Conservation (phyloP, 108 stramenopile genomes). For the Cyclotella distinguenda region DNA sequence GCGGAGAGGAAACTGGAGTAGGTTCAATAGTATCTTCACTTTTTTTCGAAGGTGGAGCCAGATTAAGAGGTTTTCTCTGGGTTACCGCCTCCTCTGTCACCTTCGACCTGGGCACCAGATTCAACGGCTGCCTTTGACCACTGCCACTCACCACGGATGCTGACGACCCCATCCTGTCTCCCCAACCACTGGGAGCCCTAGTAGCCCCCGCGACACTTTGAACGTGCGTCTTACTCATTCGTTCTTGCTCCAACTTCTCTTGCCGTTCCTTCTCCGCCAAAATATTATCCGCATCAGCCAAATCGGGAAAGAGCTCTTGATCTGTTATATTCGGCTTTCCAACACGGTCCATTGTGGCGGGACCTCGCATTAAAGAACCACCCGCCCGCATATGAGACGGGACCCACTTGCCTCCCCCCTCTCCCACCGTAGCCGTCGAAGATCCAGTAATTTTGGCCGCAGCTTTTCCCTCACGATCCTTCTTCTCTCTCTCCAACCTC, state of each 20-base stretch:
- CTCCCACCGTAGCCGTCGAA: constrained; percentile 32
- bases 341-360: constrained; percentile 27
- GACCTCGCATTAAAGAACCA: constrained; percentile 25
- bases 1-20: constrained; percentile 2
- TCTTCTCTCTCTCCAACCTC: constrained; percentile 68
- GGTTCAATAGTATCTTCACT: neutral
- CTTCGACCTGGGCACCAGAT: constrained; percentile 19
- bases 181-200: constrained; percentile 60
- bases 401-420: constrained; percentile 61
- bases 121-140: constrained; percentile 23
- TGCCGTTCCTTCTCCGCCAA: constrained; percentile 66
- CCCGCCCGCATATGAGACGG: constrained; percentile 54
- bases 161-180: constrained; percentile 19
- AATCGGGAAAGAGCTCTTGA: constrained; percentile 84
- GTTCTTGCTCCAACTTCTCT: constrained; percentile 54
- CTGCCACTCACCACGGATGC: neutral
- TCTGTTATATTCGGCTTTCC: constrained; percentile 57
- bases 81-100: constrained; percentile 7
- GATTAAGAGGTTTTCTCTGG: constrained; percentile 45
- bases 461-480: constrained; percentile 57
- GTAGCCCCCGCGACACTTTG: constrained; percentile 30
- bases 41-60: constrained; percentile 33
- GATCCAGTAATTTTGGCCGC: constrained; percentile 8
- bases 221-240: constrained; percentile 46
- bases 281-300: constrained; percentile 80